These are phyloP conservation scores for Candida sanyaensis DNA, from an alignment of 1,139 yeast species.

Conservation along the genomic window DNA sequence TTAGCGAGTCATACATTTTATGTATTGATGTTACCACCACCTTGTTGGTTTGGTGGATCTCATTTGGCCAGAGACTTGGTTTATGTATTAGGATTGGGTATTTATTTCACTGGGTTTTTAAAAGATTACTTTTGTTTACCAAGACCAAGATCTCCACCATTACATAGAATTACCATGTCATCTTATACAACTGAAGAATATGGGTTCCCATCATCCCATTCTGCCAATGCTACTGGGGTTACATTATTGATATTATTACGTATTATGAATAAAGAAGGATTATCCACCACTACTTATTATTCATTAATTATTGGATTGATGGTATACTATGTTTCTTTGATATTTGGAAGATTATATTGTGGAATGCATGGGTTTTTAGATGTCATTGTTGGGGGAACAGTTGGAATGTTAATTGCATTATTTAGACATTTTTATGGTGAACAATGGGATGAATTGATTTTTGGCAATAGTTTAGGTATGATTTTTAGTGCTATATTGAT, in stretches of 20 bases:
- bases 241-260: slow-evolving; percentile 48
- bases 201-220: slow-evolving; percentile 92
- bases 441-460: slow-evolving; percentile 41
- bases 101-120: slow-evolving; percentile 71
- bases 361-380: slow-evolving; percentile 98
- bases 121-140: slow-evolving; percentile 91
- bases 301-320: slow-evolving; percentile 19
- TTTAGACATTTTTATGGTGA: slow-evolving; percentile 39
- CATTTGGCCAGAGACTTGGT: slow-evolving; percentile 68
- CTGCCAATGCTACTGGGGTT: slow-evolving; percentile 90
- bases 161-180: slow-evolving; percentile 85
- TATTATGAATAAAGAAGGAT: slow-evolving; percentile 12
- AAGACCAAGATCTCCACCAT: slow-evolving; percentile 89
- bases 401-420: slow-evolving; percentile 57
- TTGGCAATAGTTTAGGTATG: slow-evolving; percentile 28
- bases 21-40: slow-evolving; percentile 82
- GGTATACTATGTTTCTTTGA: slow-evolving; percentile 64
- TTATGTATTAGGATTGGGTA: slow-evolving; percentile 80
- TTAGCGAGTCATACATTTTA: slow-evolving; percentile 94
- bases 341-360: slow-evolving; percentile 84
- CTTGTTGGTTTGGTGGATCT: slow-evolving; percentile 80
- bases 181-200: slow-evolving; percentile 89
- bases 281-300: slow-evolving; percentile 10
- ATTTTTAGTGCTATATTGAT: slow-evolving; percentile 36
- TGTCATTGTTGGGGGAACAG: slow-evolving; percentile 59